A percentile compares a stretch with the other conserved stretches of the same genome.
Conservation (phyloP, 2,329 filamentous ascomycete genomes). For the Verticillium zaregamsianum region DNA sequence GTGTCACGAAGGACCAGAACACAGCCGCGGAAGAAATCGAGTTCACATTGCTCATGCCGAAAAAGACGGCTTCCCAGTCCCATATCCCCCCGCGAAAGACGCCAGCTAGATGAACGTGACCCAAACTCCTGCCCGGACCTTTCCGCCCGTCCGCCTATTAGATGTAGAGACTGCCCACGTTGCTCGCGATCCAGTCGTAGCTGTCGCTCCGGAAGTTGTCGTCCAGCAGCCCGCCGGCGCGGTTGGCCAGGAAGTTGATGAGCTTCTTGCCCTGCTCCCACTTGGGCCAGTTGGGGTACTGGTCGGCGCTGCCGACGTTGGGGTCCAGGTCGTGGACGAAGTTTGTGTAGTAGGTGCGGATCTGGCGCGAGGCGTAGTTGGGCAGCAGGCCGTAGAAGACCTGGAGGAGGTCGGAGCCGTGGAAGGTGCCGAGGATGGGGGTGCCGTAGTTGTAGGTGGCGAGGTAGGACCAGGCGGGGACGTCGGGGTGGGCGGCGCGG, state of each 20-base stretch:
- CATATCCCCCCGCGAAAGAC: no score
- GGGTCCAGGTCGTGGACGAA: constrained; percentile 70
- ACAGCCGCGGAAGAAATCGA: no score
- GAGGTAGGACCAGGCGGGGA: constrained; percentile 72
- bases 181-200: constrained; percentile 15
- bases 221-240: constrained; percentile 27
- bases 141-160: not conserved
- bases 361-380: constrained; percentile 56
- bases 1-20: no score
- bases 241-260: constrained; percentile 36
- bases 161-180: constrained; percentile 12
- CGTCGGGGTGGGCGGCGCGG: constrained; percentile 42
- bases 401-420: constrained; percentile 65
- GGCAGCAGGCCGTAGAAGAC: constrained; percentile 62
- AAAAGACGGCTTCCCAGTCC: no score
- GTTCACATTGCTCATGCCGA: no score
- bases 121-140: no score
- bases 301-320: constrained; percentile 46
- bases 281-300: constrained; percentile 33
- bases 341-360: constrained; percentile 66
- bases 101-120: no score
- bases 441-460: constrained; percentile 67
- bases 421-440: constrained; percentile 71
- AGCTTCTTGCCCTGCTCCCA: constrained; percentile 43
- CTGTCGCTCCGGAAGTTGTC: constrained; percentile 28